Percentiles rank a stretch among this genome's conserved stretches.
Conservation (phyloP, 1,284 basidiomycete species). For the Testicularia cyperi region DNA sequence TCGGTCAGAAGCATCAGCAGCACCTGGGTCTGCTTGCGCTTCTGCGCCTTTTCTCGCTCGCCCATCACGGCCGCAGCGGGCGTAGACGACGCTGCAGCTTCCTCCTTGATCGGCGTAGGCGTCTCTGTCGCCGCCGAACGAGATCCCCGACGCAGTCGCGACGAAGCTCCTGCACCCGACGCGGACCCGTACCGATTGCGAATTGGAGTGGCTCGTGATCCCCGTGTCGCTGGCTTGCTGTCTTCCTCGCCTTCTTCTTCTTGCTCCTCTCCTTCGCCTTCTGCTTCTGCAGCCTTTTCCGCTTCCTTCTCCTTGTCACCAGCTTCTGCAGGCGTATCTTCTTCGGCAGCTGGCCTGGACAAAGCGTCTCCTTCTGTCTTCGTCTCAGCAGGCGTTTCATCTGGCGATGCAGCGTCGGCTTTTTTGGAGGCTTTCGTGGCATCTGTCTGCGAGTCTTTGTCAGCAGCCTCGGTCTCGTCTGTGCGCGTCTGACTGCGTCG, state of each 20-base stretch:
- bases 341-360: too few species aligned
- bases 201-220: not conserved
- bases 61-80: not conserved
- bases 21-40: constrained; percentile 48
- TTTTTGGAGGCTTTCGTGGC: too few species aligned
- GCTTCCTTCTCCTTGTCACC: not conserved
- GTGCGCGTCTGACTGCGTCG: constrained; percentile 6
- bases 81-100: constrained; percentile 1
- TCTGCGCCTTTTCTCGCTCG: constrained; percentile 32
- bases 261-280: not conserved
- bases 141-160: not conserved
- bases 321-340: not conserved
- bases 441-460: too few species aligned
- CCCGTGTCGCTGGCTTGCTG: not conserved
- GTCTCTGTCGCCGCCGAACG: not conserved
- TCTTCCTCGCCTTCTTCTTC: constrained; percentile 5
- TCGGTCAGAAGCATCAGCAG: constrained; percentile 53
- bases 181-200: constrained; percentile 1
- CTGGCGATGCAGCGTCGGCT: too few species aligned
- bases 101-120: constrained; percentile 1
- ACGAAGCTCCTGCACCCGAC: not conserved
- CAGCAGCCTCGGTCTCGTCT: not conserved
- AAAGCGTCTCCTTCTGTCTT: too few species aligned
- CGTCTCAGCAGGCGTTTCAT: too few species aligned
- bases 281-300: not conserved